Conservation (phyloP, 352 stramenopile genomes). For the Globisporangium viniferum region DNA sequence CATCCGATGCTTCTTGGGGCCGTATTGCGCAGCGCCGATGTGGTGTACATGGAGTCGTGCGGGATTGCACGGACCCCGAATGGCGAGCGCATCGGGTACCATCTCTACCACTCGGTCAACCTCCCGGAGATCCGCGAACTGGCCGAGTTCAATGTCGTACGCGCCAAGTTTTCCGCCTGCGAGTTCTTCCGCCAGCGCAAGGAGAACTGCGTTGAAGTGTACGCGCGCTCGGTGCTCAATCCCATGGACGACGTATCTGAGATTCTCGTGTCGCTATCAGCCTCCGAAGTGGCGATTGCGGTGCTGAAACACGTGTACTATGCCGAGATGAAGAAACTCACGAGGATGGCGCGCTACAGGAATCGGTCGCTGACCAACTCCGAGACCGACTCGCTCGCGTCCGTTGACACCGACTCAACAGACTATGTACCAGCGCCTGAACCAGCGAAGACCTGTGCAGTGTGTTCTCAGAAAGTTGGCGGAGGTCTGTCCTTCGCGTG, state of each 20-base stretch:
- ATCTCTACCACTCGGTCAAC: not conserved
- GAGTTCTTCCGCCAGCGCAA: conserved; percentile 1
- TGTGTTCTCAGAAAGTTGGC: not conserved
- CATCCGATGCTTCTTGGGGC: not conserved
- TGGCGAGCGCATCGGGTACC: not conserved
- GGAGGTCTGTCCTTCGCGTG: not conserved
- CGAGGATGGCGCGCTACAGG: not conserved
- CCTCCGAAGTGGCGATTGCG: not conserved
- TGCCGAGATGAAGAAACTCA: conserved; percentile 20
- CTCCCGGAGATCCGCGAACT: not conserved
- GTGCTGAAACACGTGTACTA: conserved; percentile 3
- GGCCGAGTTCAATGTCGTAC: conserved; percentile 4
- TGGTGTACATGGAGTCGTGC: not conserved
- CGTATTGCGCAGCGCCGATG: not conserved
- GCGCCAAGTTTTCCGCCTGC: not conserved
- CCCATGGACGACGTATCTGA: not conserved
- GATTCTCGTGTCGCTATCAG: not conserved
- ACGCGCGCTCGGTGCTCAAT: not conserved
- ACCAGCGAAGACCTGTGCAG: too few species aligned
- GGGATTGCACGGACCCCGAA: not conserved
- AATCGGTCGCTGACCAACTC: too few species aligned
- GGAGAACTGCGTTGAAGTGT: not conserved
- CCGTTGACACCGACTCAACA: too few species aligned
- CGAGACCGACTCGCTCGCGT: too few species aligned
- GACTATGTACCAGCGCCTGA: too few species aligned